Conservation (phyloP, 176 grass and related monocot genomes). For the Bothriochloa decipiens region DNA sequence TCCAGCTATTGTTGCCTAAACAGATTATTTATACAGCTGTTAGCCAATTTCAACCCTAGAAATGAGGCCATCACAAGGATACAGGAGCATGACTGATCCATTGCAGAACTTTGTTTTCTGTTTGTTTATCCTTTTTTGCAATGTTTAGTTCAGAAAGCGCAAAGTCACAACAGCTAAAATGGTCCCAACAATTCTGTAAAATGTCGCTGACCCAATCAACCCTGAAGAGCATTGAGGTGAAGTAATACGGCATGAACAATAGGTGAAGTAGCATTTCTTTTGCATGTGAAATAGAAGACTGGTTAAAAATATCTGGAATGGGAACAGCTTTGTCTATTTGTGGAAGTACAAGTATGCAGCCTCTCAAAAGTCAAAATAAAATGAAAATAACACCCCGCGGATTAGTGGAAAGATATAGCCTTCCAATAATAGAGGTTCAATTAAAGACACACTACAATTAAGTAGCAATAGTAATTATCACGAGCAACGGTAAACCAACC, state of each 20-base stretch:
- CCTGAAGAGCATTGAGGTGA: neutral
- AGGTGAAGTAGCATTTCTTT: neutral
- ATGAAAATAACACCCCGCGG: neutral
- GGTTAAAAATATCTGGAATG: neutral
- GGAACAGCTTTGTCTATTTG: neutral
- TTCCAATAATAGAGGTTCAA: neutral
- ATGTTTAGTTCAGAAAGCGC: neutral
- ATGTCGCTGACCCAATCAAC: neutral
- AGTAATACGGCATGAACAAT: neutral
- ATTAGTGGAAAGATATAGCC: conserved; percentile 4
- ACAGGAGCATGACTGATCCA: neutral
- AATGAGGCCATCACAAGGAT: neutral
- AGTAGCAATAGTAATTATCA: conserved; percentile 18
- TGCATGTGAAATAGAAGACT: neutral
- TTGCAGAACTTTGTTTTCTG: neutral
- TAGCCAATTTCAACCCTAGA: neutral
- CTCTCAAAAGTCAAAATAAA: neutral
- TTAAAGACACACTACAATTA: neutral
- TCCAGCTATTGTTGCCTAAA: neutral
- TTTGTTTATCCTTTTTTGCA: neutral
- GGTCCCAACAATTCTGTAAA: neutral
- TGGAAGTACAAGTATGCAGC: neutral
- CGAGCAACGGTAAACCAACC: neutral
- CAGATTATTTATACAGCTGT: neutral
- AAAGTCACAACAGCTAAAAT: neutral